These are phyloP conservation scores for Xerocomellus intermedius DNA, from an alignment of 768 basidiomycete species.

Conservation along the genomic window DNA sequence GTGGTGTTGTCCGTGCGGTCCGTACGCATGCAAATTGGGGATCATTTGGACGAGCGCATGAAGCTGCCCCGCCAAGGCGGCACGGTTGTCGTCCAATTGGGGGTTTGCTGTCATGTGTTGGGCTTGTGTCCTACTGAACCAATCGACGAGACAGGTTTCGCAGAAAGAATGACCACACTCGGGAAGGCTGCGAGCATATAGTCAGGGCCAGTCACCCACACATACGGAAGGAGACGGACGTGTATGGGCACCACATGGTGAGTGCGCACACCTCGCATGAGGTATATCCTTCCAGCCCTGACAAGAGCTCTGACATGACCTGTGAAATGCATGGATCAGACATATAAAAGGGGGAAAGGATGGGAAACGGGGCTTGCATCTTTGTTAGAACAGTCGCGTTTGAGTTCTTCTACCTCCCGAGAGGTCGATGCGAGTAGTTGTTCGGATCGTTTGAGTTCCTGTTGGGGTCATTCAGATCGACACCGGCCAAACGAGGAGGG, in stretches of 20 bases:
- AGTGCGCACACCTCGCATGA: conserved; percentile 64
- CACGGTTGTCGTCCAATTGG: conserved; percentile 37
- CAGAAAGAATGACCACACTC: conserved; percentile 75
- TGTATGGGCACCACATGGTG: conserved; percentile 65
- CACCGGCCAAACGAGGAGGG: not conserved
- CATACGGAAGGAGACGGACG: conserved; percentile 41
- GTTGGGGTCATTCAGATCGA: not conserved
- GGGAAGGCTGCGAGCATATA: conserved; percentile 43
- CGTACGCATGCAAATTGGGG: conserved; percentile 21
- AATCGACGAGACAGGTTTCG: conserved; percentile 55
- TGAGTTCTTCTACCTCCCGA: conserved; percentile 23
- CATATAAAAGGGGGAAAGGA: not conserved
- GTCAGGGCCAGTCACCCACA: not conserved
- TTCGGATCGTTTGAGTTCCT: conserved; percentile 22
- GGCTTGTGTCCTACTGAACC: conserved; percentile 47
- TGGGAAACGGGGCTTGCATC: conserved; percentile 1
- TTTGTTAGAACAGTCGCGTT: conserved; percentile 7
- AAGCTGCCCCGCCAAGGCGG: conserved; percentile 16
- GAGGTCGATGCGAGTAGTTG: conserved; percentile 7
- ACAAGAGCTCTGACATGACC: conserved; percentile 42
- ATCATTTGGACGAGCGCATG: conserved; percentile 19
- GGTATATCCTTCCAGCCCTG: conserved; percentile 50
- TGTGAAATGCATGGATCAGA: conserved; percentile 18
- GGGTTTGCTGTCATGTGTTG: conserved; percentile 52
- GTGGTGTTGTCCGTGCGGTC: conserved; percentile 15